Evolutionary conservation across 768 basidiomycete species (phyloP), one percentile per base, ranked within the genome.

Genomic region (Tulasnella sp.): DNA sequence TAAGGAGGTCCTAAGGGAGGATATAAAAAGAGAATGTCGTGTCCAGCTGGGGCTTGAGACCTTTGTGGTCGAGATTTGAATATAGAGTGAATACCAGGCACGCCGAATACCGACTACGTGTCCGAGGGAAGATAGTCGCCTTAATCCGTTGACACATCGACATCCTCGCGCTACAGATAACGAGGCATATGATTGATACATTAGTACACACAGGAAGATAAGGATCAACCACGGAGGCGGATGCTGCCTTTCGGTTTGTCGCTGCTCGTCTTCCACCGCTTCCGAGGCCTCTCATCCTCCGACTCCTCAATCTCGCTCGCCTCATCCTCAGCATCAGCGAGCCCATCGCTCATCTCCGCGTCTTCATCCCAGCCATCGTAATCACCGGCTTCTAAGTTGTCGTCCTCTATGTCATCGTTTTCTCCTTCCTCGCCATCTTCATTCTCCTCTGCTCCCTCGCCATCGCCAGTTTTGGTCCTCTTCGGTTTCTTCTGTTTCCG

Each of bases 401-500:
- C 68, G 24, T 64, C 66, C 44, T 70, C 69, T 21, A 73, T 74
- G 49, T 73, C 72, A 0, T 72, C 74, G 0, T 73, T 75, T 1
- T 69, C 71, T 17, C 71, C 70, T 2, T 65, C 68, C 25, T 71
- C 71, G 51, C 68, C 70, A 21, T 65, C 67, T 8, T 67, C 71
- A 19, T 69, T 70, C 15, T 65, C 70, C n/a, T 63, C 70, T 63
- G 62, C 68, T 54, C 63, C 72, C 57, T 65, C 65, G 62, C 60
- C 63, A 57, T 53, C 66, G 30, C 52, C 62, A 24, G 64, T 70
- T 63, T 69, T 27, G 25, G 19, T 30, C 53, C 34, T 65, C 63
- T 66, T 66, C 59, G 65, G 68, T 62, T 48, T 60, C 62, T 75
- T 78, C 70, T 85, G 85, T 73, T 98, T 99, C 49, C 84, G 78